Evolutionary conservation across 2,329 filamentous ascomycete genomes (phyloP).

Genomic region (Chaetomiaceae sp.): DNA sequence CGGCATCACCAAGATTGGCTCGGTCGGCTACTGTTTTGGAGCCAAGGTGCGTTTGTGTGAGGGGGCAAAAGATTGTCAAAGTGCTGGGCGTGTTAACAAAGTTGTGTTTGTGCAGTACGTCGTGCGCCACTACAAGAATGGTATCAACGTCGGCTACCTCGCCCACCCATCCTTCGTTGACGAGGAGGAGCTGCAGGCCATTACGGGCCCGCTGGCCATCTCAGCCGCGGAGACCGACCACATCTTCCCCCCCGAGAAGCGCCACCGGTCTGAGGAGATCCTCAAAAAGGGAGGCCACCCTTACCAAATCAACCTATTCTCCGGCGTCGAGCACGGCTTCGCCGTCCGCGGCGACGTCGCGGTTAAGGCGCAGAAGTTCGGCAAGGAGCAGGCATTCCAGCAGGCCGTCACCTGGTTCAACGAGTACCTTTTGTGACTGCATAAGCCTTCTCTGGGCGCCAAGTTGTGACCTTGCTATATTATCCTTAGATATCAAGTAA

Average conservation of each 20-base stretch:
- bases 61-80: background rate
- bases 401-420: slow-evolving; percentile 77
- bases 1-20: slow-evolving; percentile 54
- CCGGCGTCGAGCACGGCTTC: slow-evolving; percentile 68
- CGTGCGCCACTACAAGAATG: slow-evolving; percentile 56
- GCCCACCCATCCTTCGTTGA: slow-evolving; percentile 75
- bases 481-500: too few species aligned
- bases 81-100: background rate
- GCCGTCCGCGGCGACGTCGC: slow-evolving; percentile 59
- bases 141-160: slow-evolving; percentile 63
- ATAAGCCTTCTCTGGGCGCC: too few species aligned
- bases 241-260: slow-evolving; percentile 59
- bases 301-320: slow-evolving; percentile 75
- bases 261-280: slow-evolving; percentile 59
- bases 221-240: slow-evolving; percentile 57
- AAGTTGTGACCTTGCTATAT: background rate
- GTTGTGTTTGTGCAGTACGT: slow-evolving; percentile 49
- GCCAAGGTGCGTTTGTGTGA: slow-evolving; percentile 47
- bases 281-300: slow-evolving; percentile 50
- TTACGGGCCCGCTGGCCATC: slow-evolving; percentile 64
- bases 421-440: slow-evolving; percentile 41
- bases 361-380: slow-evolving; percentile 54
- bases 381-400: slow-evolving; percentile 74
- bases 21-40: slow-evolving; percentile 70
- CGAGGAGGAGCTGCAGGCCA: slow-evolving; percentile 57